Evolutionary conservation across 768 basidiomycete species (phyloP).

Genomic region (Cantharellus anzutake): DNA sequence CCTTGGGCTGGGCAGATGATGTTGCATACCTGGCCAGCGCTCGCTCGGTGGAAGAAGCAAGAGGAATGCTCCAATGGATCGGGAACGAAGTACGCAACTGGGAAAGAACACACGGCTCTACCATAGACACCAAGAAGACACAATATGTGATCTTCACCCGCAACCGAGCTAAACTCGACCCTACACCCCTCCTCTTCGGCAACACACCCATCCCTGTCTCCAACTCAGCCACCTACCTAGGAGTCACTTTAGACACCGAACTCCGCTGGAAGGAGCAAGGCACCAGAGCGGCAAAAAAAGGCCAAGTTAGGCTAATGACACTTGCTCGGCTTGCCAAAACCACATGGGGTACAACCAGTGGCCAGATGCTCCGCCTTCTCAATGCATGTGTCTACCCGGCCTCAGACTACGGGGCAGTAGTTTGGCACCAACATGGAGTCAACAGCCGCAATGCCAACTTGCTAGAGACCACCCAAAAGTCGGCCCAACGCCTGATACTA

Average conservation of each 20-base stretch:
- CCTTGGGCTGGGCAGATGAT: conserved; percentile 6
- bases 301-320: background rate
- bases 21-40: background rate
- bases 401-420: conserved; percentile 2
- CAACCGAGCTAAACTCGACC: background rate
- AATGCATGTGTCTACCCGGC: background rate
- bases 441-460: background rate
- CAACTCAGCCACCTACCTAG: background rate
- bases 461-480: background rate
- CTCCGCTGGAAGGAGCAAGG: conserved; percentile 1
- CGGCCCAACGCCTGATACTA: background rate
- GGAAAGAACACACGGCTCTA: background rate
- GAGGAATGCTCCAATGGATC: background rate
- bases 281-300: background rate
- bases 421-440: conserved; percentile 1
- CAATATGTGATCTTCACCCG: conserved; percentile 1
- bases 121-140: conserved; percentile 1
- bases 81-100: background rate
- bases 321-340: conserved; percentile 1
- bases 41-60: background rate
- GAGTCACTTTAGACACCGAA: background rate
- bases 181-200: background rate
- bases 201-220: background rate
- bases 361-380: background rate
- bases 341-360: conserved; percentile 2